Percentiles rank a stretch among this genome's conserved stretches.
Conservation (phyloP, 768 basidiomycete genomes). For the Rhizopogon vesiculosus region DNA sequence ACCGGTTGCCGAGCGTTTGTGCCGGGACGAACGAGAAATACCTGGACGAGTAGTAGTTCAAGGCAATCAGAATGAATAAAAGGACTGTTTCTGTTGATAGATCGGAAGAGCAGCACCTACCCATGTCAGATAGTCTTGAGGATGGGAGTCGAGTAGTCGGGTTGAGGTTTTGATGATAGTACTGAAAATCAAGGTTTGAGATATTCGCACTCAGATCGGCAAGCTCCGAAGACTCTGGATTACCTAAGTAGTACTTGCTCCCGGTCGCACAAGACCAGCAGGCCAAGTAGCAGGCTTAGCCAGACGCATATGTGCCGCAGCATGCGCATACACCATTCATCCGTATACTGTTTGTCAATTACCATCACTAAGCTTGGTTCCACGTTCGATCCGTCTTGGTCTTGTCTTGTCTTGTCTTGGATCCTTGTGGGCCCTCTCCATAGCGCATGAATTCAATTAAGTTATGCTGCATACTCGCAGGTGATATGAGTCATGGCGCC, state of each 20-base stretch:
- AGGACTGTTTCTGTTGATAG: neutral
- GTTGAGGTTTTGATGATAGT: constrained; percentile 52
- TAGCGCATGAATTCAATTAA: neutral
- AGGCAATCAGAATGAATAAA: constrained; percentile 6
- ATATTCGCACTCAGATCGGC: constrained; percentile 24
- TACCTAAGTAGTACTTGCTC: too few species aligned
- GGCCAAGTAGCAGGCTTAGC: too few species aligned
- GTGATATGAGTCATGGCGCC: neutral
- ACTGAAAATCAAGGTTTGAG: constrained; percentile 33
- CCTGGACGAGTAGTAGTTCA: constrained; percentile 40
- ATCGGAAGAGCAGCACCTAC: constrained; percentile 43
- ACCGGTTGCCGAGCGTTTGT: constrained; percentile 94
- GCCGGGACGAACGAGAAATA: constrained; percentile 95
- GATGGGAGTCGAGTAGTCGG: constrained; percentile 43
- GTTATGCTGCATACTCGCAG: neutral
- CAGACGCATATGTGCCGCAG: too few species aligned
- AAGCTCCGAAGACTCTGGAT: constrained; percentile 5
- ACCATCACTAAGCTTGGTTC: neutral
- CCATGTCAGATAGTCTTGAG: constrained; percentile 76
- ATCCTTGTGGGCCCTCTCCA: neutral
- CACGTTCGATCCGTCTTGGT: neutral
- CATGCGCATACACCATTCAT: too few species aligned
- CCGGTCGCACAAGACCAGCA: too few species aligned
- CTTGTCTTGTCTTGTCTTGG: neutral
- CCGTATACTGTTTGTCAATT: too few species aligned